Evolutionary conservation across 495 filamentous ascomycete genomes (phyloP), one percentile per base, ranked within the genome.

Genomic region (Aspergillus homomorphus): DNA sequence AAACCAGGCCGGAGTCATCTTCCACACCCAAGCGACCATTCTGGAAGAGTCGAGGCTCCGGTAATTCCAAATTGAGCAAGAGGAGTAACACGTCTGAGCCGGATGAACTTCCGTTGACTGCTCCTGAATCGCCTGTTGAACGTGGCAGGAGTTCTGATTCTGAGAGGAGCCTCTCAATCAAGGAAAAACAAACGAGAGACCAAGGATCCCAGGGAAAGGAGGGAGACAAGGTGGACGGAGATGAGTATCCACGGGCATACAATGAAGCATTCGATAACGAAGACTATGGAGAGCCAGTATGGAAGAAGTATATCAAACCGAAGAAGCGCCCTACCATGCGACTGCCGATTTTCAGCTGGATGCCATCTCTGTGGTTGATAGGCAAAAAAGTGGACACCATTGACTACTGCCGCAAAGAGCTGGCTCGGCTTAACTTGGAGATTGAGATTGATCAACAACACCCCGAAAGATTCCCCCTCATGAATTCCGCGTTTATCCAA

Each of bases 401-500:
- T 61, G 89, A 96, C 66, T 88, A 90, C 72, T 95, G 91, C 66
- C 88, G 94, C 19, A 85, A 85, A 62, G 91, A 97, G 69, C 71
- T 98, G 18, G 93, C 95, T 43, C 86, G 88, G 19, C 77, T 98
- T 23, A 98, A 98, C 64, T 54, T 92, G 53, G 95, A 98, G 73
- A 96, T 98, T 53, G 93, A 97, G 68, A 74, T 87, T 30, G 95
- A 98, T 64, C 95, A 98, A 66, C 78, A 87, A 62, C 80, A 91
- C 30, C 89, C 89, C 0, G 93, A 97, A 63, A 85, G 85, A 26
- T 98, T 89, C 59, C 95, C 94, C 2, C 76, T 93, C 54, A 96
- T 98, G 93, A 97, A 92, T 65, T 96, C 95, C 14, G 94, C 94
- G 15, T 98, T 98, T 66, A 91, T 98, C 54, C 94, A 98, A 69